A percentile compares a stretch with the other conserved stretches of the same genome.
Conservation (phyloP, 352 stramenopile genomes). For the Phytopythium chamaehyphon region DNA sequence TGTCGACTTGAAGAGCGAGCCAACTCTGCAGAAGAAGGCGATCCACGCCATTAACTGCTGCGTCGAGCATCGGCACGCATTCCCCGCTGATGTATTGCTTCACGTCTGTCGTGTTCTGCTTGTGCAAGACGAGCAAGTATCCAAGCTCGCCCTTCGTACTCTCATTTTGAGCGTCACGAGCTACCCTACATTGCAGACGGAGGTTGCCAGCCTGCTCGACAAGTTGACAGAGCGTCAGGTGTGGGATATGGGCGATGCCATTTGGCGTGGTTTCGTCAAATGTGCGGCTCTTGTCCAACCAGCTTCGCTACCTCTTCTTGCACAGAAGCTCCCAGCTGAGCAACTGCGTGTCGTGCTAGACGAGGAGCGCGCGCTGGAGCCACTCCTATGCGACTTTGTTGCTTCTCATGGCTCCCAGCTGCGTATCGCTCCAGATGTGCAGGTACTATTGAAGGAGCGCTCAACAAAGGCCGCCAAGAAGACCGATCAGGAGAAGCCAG, state of each 20-base stretch:
- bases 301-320: conserved; percentile 62
- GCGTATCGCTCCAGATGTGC: conserved; percentile 11
- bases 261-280: conserved; percentile 84
- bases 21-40: conserved; percentile 70
- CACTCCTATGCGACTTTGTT: conserved; percentile 40
- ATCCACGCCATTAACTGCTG: conserved; percentile 79
- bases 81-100: conserved; percentile 68
- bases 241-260: conserved; percentile 69
- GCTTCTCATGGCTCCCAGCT: conserved; percentile 8
- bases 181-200: conserved; percentile 58
- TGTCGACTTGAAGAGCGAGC: conserved; percentile 64
- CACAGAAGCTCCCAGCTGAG: conserved; percentile 40
- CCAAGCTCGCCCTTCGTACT: conserved; percentile 67
- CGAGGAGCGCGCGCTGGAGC: conserved; percentile 55
- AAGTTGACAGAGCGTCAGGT: conserved; percentile 48
- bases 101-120: conserved; percentile 58
- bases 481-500: not conserved
- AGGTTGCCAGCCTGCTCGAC: conserved; percentile 54
- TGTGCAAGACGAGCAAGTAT: conserved; percentile 50
- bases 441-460: conserved; percentile 9
- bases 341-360: conserved; percentile 49
- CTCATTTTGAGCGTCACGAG: conserved; percentile 76
- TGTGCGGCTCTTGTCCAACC: conserved; percentile 69
- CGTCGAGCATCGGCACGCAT: conserved; percentile 73
- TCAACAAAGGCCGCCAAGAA: not conserved